phyloP scores from a whole-genome alignment of 116 monocot genomes.

The Zostera marina region DNA sequence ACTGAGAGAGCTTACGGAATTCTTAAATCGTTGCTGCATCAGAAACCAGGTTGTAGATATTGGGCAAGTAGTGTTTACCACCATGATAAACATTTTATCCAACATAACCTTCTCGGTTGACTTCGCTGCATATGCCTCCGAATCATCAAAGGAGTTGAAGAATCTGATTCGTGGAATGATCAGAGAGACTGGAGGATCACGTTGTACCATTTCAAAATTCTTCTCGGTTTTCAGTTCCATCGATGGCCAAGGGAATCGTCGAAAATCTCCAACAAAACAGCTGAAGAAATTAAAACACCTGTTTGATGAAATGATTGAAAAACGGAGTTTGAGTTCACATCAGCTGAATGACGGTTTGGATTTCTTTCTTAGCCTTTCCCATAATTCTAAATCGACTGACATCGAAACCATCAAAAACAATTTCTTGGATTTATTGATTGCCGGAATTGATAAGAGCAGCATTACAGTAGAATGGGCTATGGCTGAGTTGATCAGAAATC shows the following conservation, averaged over 20 bases:
- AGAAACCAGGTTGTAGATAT: constrained; percentile 10
- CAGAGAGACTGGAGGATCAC: constrained; percentile 5
- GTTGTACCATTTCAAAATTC: constrained; percentile 31
- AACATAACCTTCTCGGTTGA: constrained; percentile 22
- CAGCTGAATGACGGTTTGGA: too few relatives aligned
- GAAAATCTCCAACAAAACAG: neutral
- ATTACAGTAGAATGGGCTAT: constrained; percentile 15
- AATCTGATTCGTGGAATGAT: constrained; percentile 1
- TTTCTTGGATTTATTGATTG: constrained; percentile 5
- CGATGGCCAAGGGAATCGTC: constrained; percentile 21
- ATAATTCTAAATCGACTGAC: too few relatives aligned
- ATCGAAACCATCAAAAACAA: neutral
- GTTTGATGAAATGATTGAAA: constrained; percentile 14
- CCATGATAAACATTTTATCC: constrained; percentile 19
- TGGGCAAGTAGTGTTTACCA: constrained; percentile 11
- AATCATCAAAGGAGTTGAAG: constrained; percentile 2
- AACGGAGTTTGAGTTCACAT: too few relatives aligned
- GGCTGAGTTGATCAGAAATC: constrained; percentile 10
- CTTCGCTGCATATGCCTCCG: neutral
- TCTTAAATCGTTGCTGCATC: constrained; percentile 3
- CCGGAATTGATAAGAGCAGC: constrained; percentile 10
- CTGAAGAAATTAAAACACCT: constrained; percentile 9
- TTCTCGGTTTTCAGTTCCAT: constrained; percentile 20
- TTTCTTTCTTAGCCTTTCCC: constrained; percentile 1
- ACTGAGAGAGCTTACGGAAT: constrained; percentile 17